A percentile compares a stretch with the other conserved stretches of the same genome.
These are phyloP conservation scores for Exophiala bonariae DNA, from an alignment of 2,329 filamentous ascomycete genomes.

Conservation along the genomic window DNA sequence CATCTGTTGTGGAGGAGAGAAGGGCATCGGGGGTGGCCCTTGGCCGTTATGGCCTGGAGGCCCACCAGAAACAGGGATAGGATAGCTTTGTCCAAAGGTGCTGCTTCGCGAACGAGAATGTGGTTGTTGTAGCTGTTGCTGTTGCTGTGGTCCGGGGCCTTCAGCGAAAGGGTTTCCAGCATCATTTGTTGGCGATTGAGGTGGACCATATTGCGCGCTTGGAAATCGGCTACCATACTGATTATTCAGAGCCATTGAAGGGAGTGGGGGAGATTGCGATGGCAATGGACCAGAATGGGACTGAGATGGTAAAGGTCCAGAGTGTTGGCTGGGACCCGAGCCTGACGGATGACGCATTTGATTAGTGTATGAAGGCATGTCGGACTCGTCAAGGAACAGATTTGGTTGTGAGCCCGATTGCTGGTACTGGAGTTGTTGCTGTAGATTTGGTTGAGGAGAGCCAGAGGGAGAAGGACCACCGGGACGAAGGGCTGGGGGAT, in stretches of 20 bases:
- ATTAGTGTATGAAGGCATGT: slow-evolving; percentile 13
- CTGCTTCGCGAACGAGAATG: slow-evolving; percentile 25
- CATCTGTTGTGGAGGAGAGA: slow-evolving; percentile 17
- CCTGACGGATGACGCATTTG: slow-evolving; percentile 13
- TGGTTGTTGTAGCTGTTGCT: too few relatives aligned
- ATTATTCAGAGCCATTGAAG: slow-evolving; percentile 6
- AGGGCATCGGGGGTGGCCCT: slow-evolving; percentile 18
- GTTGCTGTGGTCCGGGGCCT: neutral
- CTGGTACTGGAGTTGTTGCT: slow-evolving; percentile 9
- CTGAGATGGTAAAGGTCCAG: slow-evolving; percentile 9
- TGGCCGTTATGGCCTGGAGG: neutral
- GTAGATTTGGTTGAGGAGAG: slow-evolving; percentile 18
- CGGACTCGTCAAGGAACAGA: slow-evolving; percentile 5
- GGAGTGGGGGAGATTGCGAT: slow-evolving; percentile 17
- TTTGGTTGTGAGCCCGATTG: neutral
- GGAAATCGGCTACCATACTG: slow-evolving; percentile 20
- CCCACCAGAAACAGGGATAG: slow-evolving; percentile 12
- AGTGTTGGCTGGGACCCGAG: slow-evolving; percentile 1
- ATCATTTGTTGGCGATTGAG: slow-evolving; percentile 20
- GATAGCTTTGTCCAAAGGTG: slow-evolving; percentile 26
- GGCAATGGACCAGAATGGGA: slow-evolving; percentile 5
- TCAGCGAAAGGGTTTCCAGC: slow-evolving; percentile 17
- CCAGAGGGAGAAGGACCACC: slow-evolving; percentile 21
- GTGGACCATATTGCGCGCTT: slow-evolving; percentile 20
- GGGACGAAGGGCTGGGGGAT: slow-evolving; percentile 22